Percentiles rank a stretch among this genome's conserved stretches.
phyloP scores from a whole-genome alignment of 148 eudicot genomes.

The Vaccinium myrtillus region DNA sequence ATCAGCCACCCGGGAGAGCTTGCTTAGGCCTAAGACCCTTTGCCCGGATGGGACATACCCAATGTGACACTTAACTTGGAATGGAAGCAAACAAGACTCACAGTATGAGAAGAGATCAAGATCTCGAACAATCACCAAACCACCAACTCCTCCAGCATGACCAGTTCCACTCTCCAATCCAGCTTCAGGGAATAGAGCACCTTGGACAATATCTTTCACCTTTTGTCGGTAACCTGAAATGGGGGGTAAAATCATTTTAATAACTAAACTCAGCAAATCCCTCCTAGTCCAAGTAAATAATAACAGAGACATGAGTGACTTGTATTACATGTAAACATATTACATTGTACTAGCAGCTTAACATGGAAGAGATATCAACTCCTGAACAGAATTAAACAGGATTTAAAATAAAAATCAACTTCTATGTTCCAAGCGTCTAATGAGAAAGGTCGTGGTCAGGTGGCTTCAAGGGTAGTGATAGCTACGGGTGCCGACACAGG shows the following conservation, averaged over 20 bases:
- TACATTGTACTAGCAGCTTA: neutral
- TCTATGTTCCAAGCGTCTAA: neutral
- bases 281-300: neutral
- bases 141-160: slow-evolving; percentile 92
- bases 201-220: slow-evolving; percentile 77
- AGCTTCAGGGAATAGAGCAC: slow-evolving; percentile 91
- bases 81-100: slow-evolving; percentile 87
- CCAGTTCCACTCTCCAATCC: slow-evolving; percentile 62
- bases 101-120: slow-evolving; percentile 88
- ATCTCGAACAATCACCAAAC: slow-evolving; percentile 86
- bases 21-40: slow-evolving; percentile 88
- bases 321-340: too few relatives aligned
- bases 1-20: slow-evolving; percentile 88
- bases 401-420: neutral
- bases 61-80: slow-evolving; percentile 89
- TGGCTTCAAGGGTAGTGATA: neutral
- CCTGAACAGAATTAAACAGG: neutral
- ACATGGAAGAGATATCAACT: neutral
- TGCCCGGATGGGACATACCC: slow-evolving; percentile 90
- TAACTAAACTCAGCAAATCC: neutral
- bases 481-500: neutral
- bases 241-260: neutral
- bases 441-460: neutral
- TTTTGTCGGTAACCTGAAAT: slow-evolving; percentile 64
- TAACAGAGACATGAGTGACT: neutral